Percentiles rank a stretch among this genome's conserved stretches.
phyloP scores from a whole-genome alignment of 495 filamentous ascomycete genomes.

The Pyrenula aspistea region DNA sequence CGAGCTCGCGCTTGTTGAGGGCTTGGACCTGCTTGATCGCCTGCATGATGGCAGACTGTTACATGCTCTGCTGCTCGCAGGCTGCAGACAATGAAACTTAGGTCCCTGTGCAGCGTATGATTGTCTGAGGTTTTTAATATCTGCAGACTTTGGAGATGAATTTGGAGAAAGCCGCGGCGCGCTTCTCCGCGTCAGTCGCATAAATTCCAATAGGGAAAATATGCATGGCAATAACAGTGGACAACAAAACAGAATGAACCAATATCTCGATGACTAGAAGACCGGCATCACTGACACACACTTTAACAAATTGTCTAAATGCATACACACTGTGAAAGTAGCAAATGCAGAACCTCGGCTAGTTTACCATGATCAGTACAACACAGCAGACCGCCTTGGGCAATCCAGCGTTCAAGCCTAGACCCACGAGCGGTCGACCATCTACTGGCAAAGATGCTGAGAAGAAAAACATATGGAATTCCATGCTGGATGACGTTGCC shows the following conservation, averaged over 20 bases:
- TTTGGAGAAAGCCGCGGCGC: background rate
- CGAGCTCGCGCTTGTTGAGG: constrained; percentile 91
- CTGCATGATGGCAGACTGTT: constrained; percentile 65
- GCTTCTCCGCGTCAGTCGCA: background rate
- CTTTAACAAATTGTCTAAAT: too few species aligned
- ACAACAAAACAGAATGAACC: background rate
- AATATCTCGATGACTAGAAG: too few species aligned
- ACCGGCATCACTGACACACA: too few species aligned
- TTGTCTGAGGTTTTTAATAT: too few species aligned
- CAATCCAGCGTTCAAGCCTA: background rate
- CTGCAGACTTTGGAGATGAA: too few species aligned
- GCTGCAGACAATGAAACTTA: too few species aligned
- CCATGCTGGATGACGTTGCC: constrained; percentile 81
- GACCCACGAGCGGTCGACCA: constrained; percentile 30
- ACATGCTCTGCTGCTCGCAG: too few species aligned
- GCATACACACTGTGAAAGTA: too few species aligned
- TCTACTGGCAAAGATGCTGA: constrained; percentile 52
- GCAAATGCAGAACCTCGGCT: too few species aligned
- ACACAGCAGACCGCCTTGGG: background rate
- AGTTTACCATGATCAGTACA: constrained; percentile 1
- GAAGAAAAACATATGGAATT: constrained; percentile 89
- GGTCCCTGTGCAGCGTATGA: too few species aligned
- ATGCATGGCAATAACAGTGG: background rate
- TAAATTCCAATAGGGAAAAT: background rate
- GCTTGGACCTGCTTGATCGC: constrained; percentile 80